A percentile compares a stretch with the other conserved stretches of the same genome.
Conservation (phyloP, 345 rosid genomes). For the Populus davidiana region DNA sequence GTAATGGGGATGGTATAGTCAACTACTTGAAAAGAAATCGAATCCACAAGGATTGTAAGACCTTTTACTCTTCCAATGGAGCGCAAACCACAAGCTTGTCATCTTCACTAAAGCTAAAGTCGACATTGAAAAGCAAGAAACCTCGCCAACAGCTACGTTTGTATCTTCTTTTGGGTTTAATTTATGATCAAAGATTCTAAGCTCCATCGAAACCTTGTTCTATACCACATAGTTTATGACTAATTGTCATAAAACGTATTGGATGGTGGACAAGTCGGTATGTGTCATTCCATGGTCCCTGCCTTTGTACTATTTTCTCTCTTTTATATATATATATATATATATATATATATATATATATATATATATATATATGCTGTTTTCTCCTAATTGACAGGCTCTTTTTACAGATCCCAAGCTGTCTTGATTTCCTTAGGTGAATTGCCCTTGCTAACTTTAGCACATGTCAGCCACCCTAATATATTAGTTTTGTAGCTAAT, state of each 20-base stretch:
- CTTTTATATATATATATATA: not conserved
- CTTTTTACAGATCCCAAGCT: constrained; percentile 38
- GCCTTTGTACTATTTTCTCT: constrained; percentile 9
- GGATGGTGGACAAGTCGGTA: constrained; percentile 35
- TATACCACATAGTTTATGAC: constrained; percentile 16
- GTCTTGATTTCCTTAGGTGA: constrained; percentile 24
- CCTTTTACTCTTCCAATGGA: constrained; percentile 23
- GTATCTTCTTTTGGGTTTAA: constrained; percentile 18
- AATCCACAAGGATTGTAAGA: not conserved
- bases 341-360: no score
- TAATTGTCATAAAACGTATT: constrained; percentile 20
- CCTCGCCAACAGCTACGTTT: constrained; percentile 44
- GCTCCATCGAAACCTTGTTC: constrained; percentile 33
- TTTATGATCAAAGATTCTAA: constrained; percentile 39
- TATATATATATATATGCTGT: no score
- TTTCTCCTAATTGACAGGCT: not conserved
- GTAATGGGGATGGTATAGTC: constrained; percentile 17
- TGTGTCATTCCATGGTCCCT: constrained; percentile 27
- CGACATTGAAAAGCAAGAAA: constrained; percentile 28
- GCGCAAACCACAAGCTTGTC: constrained; percentile 28
- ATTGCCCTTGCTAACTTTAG: constrained; percentile 32
- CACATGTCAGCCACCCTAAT: constrained; percentile 47
- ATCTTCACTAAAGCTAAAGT: constrained; percentile 33
- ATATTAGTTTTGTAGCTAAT: not conserved
- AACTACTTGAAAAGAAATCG: constrained; percentile 23